Percentiles rank a stretch among this genome's conserved stretches.
Conservation (phyloP, 306 rosid genomes). For the Macrotyloma uniflorum region DNA sequence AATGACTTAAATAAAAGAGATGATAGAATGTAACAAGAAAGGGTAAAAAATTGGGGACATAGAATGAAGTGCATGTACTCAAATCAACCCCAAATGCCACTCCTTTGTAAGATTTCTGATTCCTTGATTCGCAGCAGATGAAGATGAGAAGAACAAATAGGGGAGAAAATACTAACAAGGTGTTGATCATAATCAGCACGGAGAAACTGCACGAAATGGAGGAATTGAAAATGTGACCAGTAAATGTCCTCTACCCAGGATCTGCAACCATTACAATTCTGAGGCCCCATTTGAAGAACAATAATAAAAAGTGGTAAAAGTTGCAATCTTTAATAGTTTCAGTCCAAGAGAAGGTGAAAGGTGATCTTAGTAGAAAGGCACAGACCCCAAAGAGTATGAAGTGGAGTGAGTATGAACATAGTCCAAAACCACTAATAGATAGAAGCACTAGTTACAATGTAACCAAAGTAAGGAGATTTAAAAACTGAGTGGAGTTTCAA, state of each 20-base stretch:
- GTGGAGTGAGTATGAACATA: not conserved
- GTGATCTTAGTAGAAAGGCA: not conserved
- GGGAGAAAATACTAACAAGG: conserved; percentile 48
- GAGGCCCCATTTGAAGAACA: conserved; percentile 40
- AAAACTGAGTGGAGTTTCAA: not conserved
- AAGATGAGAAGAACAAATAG: not conserved
- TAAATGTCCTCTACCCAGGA: conserved; percentile 66
- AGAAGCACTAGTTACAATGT: not conserved
- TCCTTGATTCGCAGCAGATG: not conserved
- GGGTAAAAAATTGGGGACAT: not conserved
- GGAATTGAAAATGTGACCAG: conserved; percentile 64
- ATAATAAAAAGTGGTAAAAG: not conserved
- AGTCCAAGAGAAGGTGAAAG: not conserved
- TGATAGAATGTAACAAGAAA: not conserved
- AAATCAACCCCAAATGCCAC: not conserved
- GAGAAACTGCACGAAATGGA: conserved; percentile 56
- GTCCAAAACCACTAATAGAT: not conserved
- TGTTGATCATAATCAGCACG: conserved; percentile 45
- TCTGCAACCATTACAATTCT: conserved; percentile 33
- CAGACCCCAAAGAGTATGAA: not conserved
- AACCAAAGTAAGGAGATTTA: not conserved
- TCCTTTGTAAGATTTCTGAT: not conserved
- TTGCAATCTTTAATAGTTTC: not conserved
- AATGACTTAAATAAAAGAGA: not conserved
- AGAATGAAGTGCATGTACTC: not conserved